Percentiles rank a stretch among this genome's conserved stretches.
These are phyloP conservation scores for Lasiosphaeria miniovina DNA, from an alignment of 495 filamentous ascomycete genomes.

Conservation along the genomic window DNA sequence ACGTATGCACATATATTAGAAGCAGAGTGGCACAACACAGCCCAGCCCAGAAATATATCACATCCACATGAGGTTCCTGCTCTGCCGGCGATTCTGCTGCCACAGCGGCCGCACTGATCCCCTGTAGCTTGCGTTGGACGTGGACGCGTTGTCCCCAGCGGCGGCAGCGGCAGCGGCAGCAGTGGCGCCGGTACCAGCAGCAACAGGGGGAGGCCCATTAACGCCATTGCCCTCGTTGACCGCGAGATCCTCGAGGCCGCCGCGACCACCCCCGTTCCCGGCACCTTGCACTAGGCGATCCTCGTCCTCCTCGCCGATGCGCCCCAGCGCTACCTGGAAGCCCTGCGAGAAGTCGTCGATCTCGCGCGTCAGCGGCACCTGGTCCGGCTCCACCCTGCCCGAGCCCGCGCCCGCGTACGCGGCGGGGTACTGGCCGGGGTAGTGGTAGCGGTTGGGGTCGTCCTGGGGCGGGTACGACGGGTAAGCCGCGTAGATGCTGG, in stretches of 20 bases:
- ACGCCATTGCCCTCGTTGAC: conserved; percentile 22
- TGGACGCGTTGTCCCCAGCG: no score
- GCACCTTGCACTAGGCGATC: conserved; percentile 17
- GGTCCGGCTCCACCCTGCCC: conserved; percentile 22
- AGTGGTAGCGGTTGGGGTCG: conserved; percentile 12
- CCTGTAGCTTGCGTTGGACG: conserved; percentile 1
- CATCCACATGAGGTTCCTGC: conserved; percentile 47
- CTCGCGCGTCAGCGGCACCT: conserved; percentile 36
- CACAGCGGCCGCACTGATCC: conserved; percentile 34
- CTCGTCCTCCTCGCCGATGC: conserved; percentile 41
- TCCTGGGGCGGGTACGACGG: conserved; percentile 24
- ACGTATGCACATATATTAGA: not conserved
- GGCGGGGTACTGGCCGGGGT: conserved; percentile 22
- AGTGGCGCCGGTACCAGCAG: conserved; percentile 5
- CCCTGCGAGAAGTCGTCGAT: conserved; percentile 43
- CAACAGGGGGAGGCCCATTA: conserved; percentile 10
- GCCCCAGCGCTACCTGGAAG: conserved; percentile 32
- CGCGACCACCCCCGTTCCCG: conserved; percentile 6
- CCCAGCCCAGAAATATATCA: conserved; percentile 16
- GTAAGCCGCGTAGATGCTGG: conserved; percentile 1
- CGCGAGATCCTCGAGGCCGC: conserved; percentile 6
- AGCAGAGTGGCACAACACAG: no score
- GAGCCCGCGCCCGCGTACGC: conserved; percentile 18
- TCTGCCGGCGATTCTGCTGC: conserved; percentile 49
- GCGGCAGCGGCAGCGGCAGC: no score